Evolutionary conservation across 208 protist genomes (phyloP).

Genomic region (Acanthamoeba lenticulata): DNA sequence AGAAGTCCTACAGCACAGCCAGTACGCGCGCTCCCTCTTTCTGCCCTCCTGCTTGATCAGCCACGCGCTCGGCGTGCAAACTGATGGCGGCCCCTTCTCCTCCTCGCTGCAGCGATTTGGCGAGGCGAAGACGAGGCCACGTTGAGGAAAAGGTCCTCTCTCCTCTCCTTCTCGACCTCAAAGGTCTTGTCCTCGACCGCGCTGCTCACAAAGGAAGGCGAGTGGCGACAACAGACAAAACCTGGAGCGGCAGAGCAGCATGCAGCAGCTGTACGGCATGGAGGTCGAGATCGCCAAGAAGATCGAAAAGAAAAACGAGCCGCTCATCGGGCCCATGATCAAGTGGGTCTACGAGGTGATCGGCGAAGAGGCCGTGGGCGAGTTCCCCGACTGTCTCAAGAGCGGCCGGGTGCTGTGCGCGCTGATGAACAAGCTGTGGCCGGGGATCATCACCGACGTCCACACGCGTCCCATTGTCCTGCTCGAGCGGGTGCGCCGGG

Average conservation of each 20-base stretch:
- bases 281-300: conserved; percentile 45
- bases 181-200: not conserved
- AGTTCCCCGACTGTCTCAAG: conserved; percentile 31
- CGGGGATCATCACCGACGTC: conserved; percentile 25
- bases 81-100: not conserved
- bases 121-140: conserved; percentile 4
- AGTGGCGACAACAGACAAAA: not conserved
- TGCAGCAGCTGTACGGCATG: conserved; percentile 38
- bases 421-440: not conserved
- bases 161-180: too few relatives aligned
- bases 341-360: conserved; percentile 20
- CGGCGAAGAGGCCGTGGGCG: not conserved
- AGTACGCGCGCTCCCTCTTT: not conserved
- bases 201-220: too few relatives aligned
- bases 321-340: not conserved
- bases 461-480: not conserved
- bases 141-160: not conserved
- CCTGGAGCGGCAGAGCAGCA: not conserved
- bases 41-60: not conserved
- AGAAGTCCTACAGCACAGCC: not conserved
- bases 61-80: not conserved
- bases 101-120: not conserved
- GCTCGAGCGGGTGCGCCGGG: not conserved
- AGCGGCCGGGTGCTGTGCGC: conserved; percentile 14
- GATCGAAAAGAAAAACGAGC: conserved; percentile 16